A percentile compares a stretch with the other conserved stretches of the same genome.
Conservation (phyloP, 768 basidiomycete genomes). For the Clitopilus passeckerianus region DNA sequence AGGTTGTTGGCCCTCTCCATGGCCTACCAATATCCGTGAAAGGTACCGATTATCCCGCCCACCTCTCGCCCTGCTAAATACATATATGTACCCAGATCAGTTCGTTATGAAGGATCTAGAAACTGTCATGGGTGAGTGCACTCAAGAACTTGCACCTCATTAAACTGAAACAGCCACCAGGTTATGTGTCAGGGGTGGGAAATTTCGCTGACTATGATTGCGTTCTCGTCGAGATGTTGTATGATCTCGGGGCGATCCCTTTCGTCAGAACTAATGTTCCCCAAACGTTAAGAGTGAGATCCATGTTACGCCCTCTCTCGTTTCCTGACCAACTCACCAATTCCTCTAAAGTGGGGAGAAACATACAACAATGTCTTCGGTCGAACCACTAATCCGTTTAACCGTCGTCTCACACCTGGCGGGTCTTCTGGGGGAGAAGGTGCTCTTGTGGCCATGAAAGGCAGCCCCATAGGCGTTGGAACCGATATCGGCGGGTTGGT, state of each 20-base stretch:
- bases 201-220: constrained; percentile 39
- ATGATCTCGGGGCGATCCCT: constrained; percentile 51
- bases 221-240: constrained; percentile 47
- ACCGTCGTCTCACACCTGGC: constrained; percentile 50
- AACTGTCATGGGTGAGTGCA: constrained; percentile 27
- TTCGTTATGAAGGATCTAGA: constrained; percentile 59
- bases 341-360: constrained; percentile 39
- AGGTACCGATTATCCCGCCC: constrained; percentile 14
- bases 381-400: constrained; percentile 57
- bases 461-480: constrained; percentile 56
- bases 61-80: neutral
- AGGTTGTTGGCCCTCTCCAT: constrained; percentile 45
- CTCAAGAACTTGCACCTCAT: no score
- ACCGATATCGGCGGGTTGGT: constrained; percentile 59
- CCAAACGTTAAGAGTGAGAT: constrained; percentile 45
- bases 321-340: neutral
- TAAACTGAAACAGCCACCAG: no score
- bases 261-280: constrained; percentile 55
- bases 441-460: constrained; percentile 55
- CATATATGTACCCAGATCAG: constrained; percentile 33
- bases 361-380: constrained; percentile 61
- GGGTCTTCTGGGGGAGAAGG: constrained; percentile 70
- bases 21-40: constrained; percentile 42
- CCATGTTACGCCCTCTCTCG: neutral
- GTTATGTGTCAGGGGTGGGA: constrained; percentile 54